Evolutionary conservation across 495 filamentous ascomycete species (phyloP), one percentile per base, ranked within the genome.

Genomic region (Xylaria scruposa): DNA sequence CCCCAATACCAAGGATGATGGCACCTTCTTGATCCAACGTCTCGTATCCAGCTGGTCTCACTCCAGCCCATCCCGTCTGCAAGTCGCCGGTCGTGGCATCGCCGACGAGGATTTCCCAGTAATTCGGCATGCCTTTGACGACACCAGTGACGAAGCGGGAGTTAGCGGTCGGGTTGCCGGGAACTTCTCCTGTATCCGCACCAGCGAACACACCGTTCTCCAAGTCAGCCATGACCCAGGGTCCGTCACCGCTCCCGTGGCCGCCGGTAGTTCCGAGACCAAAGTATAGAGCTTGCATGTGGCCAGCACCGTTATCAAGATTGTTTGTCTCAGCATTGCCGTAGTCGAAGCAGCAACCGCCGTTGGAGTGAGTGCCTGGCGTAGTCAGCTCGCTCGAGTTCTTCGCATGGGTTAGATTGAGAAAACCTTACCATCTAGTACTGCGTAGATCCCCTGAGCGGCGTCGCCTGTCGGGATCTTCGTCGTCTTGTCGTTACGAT

Each of bases 191-290:
- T 15, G 12, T 6, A 33, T 59, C 56, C 29, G 56, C 1, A 17
- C 56, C 56, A 17, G 56, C 56, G 56, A 59, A 59, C 12, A 59
- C 56, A 31, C 56, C 56, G 19, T 59, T 59, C 56, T 59, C 56
- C 56, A 59, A 59, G 56, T 59, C 56, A 33, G 56, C 56, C 56
- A 59, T 59, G 56, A 59, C 56, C 56, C 56, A 59, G 3, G 56
- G 56, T 26, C 56, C 56, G 1, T 59, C 31, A 33, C 56, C 56
- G 56, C 56, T 59, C 0, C 56, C 56, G 1, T 59, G 1, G 26
- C 56, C 56, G 15, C 56, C 56, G 4, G 56, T 59, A 31, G 56
- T 59, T 13, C 56, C 56, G 15, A 59, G 56, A 19, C 56, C 56
- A 2, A 59, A 59, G 56, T 59, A 59, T 4, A 59, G 56, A 7